Evolutionary conservation across 257 asterid genomes (phyloP).

Genomic region (Lycium barbarum): DNA sequence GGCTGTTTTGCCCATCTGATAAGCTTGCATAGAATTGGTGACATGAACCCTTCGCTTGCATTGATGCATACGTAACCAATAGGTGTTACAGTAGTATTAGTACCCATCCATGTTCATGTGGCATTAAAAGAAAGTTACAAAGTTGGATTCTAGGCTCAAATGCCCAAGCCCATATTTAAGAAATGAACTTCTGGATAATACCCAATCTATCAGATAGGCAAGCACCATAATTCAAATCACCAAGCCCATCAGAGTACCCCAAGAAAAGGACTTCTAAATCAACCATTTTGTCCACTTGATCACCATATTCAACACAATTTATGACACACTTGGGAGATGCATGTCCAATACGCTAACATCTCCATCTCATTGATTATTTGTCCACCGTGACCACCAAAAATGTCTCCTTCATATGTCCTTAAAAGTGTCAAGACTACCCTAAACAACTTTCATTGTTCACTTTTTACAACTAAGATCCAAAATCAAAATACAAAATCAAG

Average conservation of each 20-base stretch:
- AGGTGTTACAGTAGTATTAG: neutral
- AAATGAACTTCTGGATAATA: neutral
- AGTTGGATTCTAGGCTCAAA: neutral
- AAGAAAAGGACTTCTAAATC: neutral
- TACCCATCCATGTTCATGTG: neutral
- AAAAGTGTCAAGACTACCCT: neutral
- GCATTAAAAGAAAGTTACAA: neutral
- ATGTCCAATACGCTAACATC: neutral
- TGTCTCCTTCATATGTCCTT: neutral
- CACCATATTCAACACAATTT: neutral
- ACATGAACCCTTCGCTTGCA: neutral
- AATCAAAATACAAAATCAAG: neutral
- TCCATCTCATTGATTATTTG: neutral
- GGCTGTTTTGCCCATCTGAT: too few relatives aligned
- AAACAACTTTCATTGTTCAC: neutral
- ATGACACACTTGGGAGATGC: neutral
- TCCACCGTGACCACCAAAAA: neutral
- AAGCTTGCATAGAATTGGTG: neutral
- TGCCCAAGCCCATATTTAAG: neutral
- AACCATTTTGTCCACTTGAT: neutral
- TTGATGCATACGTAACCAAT: neutral
- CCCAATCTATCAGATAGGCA: neutral
- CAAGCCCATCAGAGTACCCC: neutral
- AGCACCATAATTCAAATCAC: neutral
- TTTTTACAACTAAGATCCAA: constrained; percentile 2